Evolutionary conservation across 2,329 filamentous ascomycete species (phyloP), one percentile per base, ranked within the genome.

Genomic region (Aspergillus latus): DNA sequence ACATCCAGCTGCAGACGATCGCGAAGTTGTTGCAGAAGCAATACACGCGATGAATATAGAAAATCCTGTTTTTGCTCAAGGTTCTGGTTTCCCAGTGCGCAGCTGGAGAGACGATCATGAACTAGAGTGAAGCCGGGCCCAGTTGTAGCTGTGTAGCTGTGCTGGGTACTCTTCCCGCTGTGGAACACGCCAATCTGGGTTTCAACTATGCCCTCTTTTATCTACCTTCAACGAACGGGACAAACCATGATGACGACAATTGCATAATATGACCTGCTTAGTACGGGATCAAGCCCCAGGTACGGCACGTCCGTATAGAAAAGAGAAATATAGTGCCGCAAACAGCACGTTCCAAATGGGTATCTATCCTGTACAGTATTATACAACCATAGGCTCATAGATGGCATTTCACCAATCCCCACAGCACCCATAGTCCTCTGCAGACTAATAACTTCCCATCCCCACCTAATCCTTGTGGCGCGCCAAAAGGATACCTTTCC

Each of bases 1-100:
- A 88, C 66, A 88, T 88, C 62, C 86, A 88, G 71, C 69, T 89
- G 66, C 83, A 82, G 66, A 90, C 87, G 3, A 89, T 90, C 73
- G 86, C 85, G 30, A 88, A 87, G 78, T 68, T 86, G 62, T 70
- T 89, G 71, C 87, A 89, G 76, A 86, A 84, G 76, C 77, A 85
- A 69, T 90, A 89, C 68, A 88, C 85, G 21, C 76, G 75, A 60
- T 87, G 16, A 53, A 29, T 54, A 2, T 34, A 13, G 16, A 13
- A 15, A 1, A 11, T 10, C 26, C 29, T 46, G 40, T 29, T 39
- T 42, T 16, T 44, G 28, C 40, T 16, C 15, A 16, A 36, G 36
- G 13, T 52, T 4, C 29, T 48, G 30, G 9, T 30, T 16, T 32
- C 11, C 9, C 13, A 13, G 16, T 15, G n/a, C 16, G 37, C 37